A percentile compares a stretch with the other conserved stretches of the same genome.
These are phyloP conservation scores for Daldinia sp. DNA, from an alignment of 2,329 filamentous ascomycete genomes.

Conservation along the genomic window DNA sequence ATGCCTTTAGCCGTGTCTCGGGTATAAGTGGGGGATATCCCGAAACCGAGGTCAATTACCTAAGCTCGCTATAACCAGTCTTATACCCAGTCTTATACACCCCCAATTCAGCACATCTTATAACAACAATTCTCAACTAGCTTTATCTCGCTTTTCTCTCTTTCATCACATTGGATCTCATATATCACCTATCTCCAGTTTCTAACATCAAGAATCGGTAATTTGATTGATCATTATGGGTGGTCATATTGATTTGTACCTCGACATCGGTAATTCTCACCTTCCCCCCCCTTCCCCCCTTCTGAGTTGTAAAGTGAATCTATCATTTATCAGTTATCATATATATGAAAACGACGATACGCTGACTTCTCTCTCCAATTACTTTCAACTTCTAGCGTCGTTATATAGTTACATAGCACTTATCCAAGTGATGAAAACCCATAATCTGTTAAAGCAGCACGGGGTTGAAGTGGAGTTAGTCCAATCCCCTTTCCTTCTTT, in stretches of 20 bases:
- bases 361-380: conserved; percentile 21
- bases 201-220: not conserved
- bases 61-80: not conserved
- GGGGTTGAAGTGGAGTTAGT: conserved; percentile 75
- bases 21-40: conserved; percentile 23
- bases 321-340: conserved; percentile 9
- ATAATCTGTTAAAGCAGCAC: conserved; percentile 66
- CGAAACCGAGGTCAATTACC: conserved; percentile 32
- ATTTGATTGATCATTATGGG: conserved; percentile 59
- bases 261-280: conserved; percentile 67
- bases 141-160: not conserved
- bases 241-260: conserved; percentile 72
- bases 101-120: not conserved
- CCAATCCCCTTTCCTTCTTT: not conserved
- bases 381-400: conserved; percentile 66
- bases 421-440: conserved; percentile 68
- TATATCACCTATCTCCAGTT: not conserved
- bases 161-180: conserved; percentile 2
- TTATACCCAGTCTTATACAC: conserved; percentile 8
- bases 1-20: conserved; percentile 5
- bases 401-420: conserved; percentile 70
- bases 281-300: not conserved
- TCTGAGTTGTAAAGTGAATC: not conserved
- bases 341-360: not conserved
- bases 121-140: not conserved